phyloP scores from a whole-genome alignment of 176 grass and related monocot genomes.

The Oryza meyeriana region DNA sequence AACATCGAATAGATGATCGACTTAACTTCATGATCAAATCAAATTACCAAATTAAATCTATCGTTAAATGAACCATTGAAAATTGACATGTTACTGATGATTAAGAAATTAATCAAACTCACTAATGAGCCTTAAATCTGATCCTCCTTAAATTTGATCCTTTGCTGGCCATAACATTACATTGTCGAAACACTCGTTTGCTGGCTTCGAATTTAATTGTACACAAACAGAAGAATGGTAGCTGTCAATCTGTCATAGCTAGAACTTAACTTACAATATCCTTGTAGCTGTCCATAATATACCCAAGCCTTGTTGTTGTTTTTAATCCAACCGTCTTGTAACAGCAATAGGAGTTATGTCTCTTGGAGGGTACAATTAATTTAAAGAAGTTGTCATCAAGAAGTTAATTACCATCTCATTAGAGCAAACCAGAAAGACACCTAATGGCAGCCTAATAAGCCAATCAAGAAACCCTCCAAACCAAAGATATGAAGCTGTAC shows the following conservation, averaged over 20 bases:
- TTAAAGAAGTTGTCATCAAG: neutral
- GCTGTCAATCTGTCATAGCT: neutral
- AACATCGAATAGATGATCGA: no score
- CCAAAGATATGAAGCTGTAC: slow-evolving; percentile 30
- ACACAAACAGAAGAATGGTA: neutral
- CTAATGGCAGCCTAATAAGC: slow-evolving; percentile 43
- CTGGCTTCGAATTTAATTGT: neutral
- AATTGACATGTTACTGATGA: no score
- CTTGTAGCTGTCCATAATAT: no score
- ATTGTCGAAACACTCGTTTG: neutral
- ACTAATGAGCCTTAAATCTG: no score
- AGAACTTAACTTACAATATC: neutral
- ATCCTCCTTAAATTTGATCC: neutral
- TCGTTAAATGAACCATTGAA: no score
- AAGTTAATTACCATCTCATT: neutral
- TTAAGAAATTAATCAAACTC: no score
- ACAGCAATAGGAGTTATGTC: slow-evolving; percentile 8
- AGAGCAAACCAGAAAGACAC: slow-evolving; percentile 19
- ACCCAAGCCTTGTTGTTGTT: neutral
- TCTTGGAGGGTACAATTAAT: slow-evolving; percentile 27
- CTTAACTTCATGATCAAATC: no score
- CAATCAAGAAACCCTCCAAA: slow-evolving; percentile 19
- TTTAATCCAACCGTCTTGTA: neutral
- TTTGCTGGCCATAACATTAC: neutral
- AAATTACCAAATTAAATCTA: no score